Evolutionary conservation across 805 yeast genomes (phyloP), one percentile per base, ranked within the genome.

Genomic region (Sporopachydermia quercuum): DNA sequence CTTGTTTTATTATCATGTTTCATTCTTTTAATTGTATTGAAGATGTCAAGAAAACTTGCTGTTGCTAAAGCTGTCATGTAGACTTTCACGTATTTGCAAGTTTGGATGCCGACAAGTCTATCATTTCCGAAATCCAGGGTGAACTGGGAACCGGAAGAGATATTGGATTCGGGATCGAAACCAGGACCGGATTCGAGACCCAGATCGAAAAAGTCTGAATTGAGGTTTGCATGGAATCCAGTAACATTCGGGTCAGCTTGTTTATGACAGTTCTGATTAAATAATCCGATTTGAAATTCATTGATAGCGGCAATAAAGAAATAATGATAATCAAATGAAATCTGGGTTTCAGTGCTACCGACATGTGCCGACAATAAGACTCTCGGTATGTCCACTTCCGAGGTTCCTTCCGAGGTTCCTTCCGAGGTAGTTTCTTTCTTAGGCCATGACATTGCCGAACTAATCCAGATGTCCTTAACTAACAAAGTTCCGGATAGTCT

Each of bases 11-110:
- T 78, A 45, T 84, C 94, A 47, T 78, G 81, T 33, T 74, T 65
- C 63, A 86, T 76, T 48, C 94, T 65, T 39, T 70, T 56, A 15
- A 83, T 60, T 2, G 91, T 76, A 41, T 76, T 76, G 50, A 73
- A 70, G 36, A 91, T 77, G 55, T 87, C 96, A 46, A 78, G 66
- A 19, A 84, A 62, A 50, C 81, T 85, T 0, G 95, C 78, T 0
- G 91, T 91, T 0, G 94, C 78, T 50, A 91, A 65, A 0, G 94
- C 85, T 0, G 97, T 87, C 43, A 80, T 62, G 49, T 71, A 84
- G 2, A 83, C 50, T 42, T 72, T 73, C 13, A 78, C 63, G 0
- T 72, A 61, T 2, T 65, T 73, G 45, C 78, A 65, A 6, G 61
- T 59, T 2, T 70, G 53, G 2, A 61, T 56, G 0, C 74, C 79